Base-by-base conservation (phyloP, 1,284 basidiomycete species). In the Earliella scabrosa region DNA sequence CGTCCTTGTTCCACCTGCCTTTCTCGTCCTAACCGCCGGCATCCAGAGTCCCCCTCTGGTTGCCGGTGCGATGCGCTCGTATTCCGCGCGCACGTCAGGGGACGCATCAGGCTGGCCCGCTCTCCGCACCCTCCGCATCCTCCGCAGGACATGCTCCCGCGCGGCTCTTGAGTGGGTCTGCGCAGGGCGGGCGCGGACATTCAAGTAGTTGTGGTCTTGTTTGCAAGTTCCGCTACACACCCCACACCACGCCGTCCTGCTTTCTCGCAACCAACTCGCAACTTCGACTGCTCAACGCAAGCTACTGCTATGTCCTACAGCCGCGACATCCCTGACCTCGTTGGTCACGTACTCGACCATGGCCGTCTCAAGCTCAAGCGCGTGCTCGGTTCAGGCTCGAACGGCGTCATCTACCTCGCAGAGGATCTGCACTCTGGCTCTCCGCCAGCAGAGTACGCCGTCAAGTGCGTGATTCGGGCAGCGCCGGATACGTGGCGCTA, bases 401-500 rank as follows among this genome's bases (percentile, higher is more conserved):
- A 96, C 70, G 96, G 95, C 57, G 89, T 96, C 64, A 94, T 97
- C 39, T 97, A 95, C 74, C 88, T 88, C 58, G 93, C 91, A n/a
- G 76, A 88, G 50, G 90, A 90, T 70, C 75, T 73, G 27, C 74
- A 73, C 52, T 73, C 63, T 13, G 32, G 35, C 26, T 53, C 58
- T 8, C 77, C 50, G 0, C 61, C 59, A 3, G 35, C 27, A 16
- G 50, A 65, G 36, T 71, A 68, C 44, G 71, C 71, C 10, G 68
- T 72, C 44, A 74, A 74, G 54, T 71, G 69, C 55, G 54, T 72
- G 48, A 49, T 65, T 27, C 64, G 63, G 34, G 63, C 65, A 5
- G 53, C 59, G 20, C 50, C 52, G 43, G 60, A 61, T 41, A 53
- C 60, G 4, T 57, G 61, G n/a, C 75, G 86, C 44, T 65, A 79